Evolutionary conservation across 768 basidiomycete species (phyloP), one percentile per base, ranked within the genome.

Genomic region (Kwoniella sp.): DNA sequence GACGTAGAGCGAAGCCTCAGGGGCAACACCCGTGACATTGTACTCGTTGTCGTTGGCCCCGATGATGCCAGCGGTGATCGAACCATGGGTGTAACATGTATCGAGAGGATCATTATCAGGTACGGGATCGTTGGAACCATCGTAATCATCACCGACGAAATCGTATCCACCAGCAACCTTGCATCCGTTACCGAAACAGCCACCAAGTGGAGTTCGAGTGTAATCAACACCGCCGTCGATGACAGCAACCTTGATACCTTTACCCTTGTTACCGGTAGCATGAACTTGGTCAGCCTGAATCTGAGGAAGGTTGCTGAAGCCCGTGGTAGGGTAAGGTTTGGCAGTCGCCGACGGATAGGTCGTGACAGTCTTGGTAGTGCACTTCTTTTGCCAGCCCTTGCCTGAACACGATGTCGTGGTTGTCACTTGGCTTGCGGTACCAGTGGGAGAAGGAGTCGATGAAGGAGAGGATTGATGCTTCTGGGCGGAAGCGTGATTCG

Each of bases 21-120:
- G 88, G 2, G 89, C 88, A 44, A 88, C 88, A 58, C 89, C 89
- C 52, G 85, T 86, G 70, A 89, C 85, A 77, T 86, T 86, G 81
- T 85, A 88, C 36, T 76, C 71, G 71, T 88, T 89, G 50, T 66
- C 57, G 56, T 73, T 67, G 29, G 75, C 72, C 15, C 85, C 88
- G 49, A 77, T 70, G 19, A 75, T 58, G 53, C 76, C 88, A 78
- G 75, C 72, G 37, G 73, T 73, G 58, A 77, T 72, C 24, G 81
- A 72, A 1, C 82, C 80, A 62, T 81, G 80, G 6, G 68, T 67
- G 55, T 72, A 71, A 58, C 78, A 79, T 27, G 68, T 60, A 64
- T 80, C 80, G 49, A 72, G 68, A 13, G 80, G 80, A 56, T 79
- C 79, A 27, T 54, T 57, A 46, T 77, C 74, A 5, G 77, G 73